Evolutionary conservation across 1,284 basidiomycete genomes (phyloP).

Genomic region (Trichosporon asahii): DNA sequence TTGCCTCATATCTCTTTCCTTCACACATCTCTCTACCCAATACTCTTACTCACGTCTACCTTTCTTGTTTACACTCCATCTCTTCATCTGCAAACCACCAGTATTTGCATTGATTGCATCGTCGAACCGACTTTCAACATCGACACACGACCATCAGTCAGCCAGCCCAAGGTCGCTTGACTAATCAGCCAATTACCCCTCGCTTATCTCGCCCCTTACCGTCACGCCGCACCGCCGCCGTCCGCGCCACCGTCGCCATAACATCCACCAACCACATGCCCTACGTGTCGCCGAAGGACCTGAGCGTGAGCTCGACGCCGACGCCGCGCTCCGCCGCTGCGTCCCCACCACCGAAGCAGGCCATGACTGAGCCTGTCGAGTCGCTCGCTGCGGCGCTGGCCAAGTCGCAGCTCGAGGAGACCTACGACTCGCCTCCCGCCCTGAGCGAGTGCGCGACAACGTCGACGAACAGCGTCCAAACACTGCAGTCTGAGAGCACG

Average conservation of each 20-base stretch:
- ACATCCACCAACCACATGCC: conserved; percentile 7
- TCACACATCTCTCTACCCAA: neutral
- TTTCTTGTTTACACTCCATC: neutral
- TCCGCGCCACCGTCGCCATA: neutral
- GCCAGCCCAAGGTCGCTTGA: neutral
- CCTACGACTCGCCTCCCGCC: neutral
- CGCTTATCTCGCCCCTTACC: neutral
- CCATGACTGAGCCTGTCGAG: neutral
- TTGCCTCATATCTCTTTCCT: neutral
- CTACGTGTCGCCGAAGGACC: conserved; percentile 15
- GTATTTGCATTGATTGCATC: neutral
- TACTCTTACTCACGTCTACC: neutral
- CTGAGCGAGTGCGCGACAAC: conserved; percentile 1
- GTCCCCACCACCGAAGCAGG: neutral
- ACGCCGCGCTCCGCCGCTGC: neutral
- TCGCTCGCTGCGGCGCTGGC: neutral
- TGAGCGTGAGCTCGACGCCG: neutral
- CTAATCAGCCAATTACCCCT: neutral
- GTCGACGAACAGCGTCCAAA: neutral
- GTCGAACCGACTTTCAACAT: neutral
- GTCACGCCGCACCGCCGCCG: neutral
- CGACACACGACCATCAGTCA: neutral
- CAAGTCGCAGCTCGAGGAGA: neutral
- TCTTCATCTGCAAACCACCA: neutral
- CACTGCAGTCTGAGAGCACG: neutral